Evolutionary conservation across 352 stramenopile species (phyloP).

Genomic region (Halophytophthora batemanensis): DNA sequence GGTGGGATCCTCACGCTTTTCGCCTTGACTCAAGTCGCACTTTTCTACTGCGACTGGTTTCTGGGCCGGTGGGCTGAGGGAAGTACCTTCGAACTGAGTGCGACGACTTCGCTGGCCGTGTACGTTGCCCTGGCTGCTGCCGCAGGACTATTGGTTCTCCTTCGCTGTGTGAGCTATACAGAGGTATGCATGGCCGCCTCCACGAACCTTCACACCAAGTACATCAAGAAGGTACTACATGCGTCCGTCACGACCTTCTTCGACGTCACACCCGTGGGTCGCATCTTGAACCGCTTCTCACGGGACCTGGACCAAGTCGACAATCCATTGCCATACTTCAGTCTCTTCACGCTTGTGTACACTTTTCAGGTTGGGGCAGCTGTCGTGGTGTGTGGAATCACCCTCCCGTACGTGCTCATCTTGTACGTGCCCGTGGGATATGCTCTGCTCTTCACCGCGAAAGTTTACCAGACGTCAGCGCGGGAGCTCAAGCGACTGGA

Average conservation of each 20-base stretch:
- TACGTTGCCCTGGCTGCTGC: constrained; percentile 38
- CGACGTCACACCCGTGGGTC: constrained; percentile 59
- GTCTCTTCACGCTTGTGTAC: constrained; percentile 42
- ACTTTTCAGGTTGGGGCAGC: constrained; percentile 39
- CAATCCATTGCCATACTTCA: constrained; percentile 48
- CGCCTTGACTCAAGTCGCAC: constrained; percentile 32
- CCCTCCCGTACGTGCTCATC: constrained; percentile 47
- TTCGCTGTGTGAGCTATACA: constrained; percentile 45
- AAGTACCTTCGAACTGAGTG: constrained; percentile 20
- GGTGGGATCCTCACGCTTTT: constrained; percentile 32
- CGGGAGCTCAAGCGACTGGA: constrained; percentile 94
- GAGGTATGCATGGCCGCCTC: constrained; percentile 49
- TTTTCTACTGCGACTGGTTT: constrained; percentile 58
- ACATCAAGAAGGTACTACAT: constrained; percentile 42
- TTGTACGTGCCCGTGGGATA: constrained; percentile 41
- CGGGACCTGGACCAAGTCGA: constrained; percentile 61
- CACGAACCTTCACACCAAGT: constrained; percentile 36
- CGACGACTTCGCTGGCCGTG: constrained; percentile 30
- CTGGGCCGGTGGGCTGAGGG: constrained; percentile 46
- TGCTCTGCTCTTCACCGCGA: constrained; percentile 53
- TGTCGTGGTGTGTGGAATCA: constrained; percentile 43
- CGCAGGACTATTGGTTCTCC: constrained; percentile 29
- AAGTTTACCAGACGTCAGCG: constrained; percentile 85
- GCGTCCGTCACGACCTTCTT: constrained; percentile 67
- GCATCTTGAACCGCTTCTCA: constrained; percentile 68